Conservation (phyloP, 2,329 filamentous ascomycete genomes). For the Clarireedia homoeocarpa region DNA sequence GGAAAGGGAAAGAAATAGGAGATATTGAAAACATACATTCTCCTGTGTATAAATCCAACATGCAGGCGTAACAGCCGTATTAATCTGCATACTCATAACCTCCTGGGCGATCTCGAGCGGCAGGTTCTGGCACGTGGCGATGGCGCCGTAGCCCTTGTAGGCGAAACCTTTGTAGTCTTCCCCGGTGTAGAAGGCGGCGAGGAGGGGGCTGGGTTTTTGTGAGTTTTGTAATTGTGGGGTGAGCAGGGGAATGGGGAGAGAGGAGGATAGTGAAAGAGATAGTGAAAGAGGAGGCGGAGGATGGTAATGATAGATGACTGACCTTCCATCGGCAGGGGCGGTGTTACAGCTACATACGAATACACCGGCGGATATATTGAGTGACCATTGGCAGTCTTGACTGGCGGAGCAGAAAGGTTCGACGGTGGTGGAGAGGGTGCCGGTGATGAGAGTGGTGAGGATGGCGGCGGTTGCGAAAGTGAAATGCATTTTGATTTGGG, state of each 20-base stretch:
- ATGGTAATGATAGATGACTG: neutral
- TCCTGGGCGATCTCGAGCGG: neutral
- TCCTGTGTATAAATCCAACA: slow-evolving; percentile 4
- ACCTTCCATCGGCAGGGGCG: neutral
- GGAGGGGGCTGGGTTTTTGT: neutral
- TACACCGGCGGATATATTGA: neutral
- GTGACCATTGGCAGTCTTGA: neutral
- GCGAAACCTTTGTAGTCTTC: neutral
- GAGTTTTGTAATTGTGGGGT: too few relatives aligned
- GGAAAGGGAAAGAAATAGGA: neutral
- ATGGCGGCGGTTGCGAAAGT: neutral
- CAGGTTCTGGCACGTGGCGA: neutral
- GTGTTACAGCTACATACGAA: slow-evolving; percentile 2
- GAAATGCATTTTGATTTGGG: neutral
- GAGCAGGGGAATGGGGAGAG: neutral
- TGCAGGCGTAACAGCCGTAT: neutral
- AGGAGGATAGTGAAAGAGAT: neutral
- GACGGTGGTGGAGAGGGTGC: neutral
- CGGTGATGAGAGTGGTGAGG: slow-evolving; percentile 1
- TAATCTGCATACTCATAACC: slow-evolving; percentile 1
- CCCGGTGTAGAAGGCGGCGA: neutral
- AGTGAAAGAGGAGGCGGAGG: neutral
- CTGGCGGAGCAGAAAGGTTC: neutral
- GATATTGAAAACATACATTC: neutral
- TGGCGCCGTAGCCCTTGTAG: neutral